Base-by-base conservation (phyloP, 352 stramenopile genomes). In the Phytophthora sansomeana region DNA sequence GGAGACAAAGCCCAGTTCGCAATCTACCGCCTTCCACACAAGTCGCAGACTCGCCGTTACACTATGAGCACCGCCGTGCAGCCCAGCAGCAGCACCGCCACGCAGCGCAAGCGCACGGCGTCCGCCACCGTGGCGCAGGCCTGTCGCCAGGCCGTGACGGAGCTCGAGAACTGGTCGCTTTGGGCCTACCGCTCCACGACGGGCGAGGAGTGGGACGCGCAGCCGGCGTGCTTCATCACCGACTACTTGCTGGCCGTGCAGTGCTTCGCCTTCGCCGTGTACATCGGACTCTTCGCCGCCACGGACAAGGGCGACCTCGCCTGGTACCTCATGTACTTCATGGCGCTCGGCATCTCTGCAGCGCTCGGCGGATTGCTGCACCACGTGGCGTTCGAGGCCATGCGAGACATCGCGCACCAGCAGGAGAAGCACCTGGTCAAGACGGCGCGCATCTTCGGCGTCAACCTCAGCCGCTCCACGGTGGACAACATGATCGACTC, bases 281-380 rank as follows among this genome's bases (percentile, higher is more conserved):
- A 96, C 72, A 78, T 93, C 41, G 74, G 74, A n/a, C 74, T 93
- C n/a, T 92, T 90, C 41, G 81, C 81, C 13, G 67, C 72, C 16
- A 75, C 78, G 26, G 80, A 89, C 21, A 77, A 83, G 48, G 72
- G 69, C 50, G 67, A 87, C 39, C 48, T 77, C 26, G 65, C 78
- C 57, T 95, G 86, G 88, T 95, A 95, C 63, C 38, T 95, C 39
- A 92, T 93, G 65, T 96, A 96, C 80, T 95, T 96, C 65, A 75
- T 93, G 53, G 88, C 86, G 47, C 78, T 96, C 21, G 88, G 88
- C 35, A 92, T 87, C 57, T 93, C 84, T 38, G 85, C 88, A 17
- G 82, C 78, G 9, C 78, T 96, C 38, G 88, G 88, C 35, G 88
- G 86, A 0, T 42, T 96, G 54, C 72, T 96, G 35, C 88, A 96